Conservation (phyloP, 2,329 filamentous ascomycete genomes). For the Rhynchosporium agropyri region DNA sequence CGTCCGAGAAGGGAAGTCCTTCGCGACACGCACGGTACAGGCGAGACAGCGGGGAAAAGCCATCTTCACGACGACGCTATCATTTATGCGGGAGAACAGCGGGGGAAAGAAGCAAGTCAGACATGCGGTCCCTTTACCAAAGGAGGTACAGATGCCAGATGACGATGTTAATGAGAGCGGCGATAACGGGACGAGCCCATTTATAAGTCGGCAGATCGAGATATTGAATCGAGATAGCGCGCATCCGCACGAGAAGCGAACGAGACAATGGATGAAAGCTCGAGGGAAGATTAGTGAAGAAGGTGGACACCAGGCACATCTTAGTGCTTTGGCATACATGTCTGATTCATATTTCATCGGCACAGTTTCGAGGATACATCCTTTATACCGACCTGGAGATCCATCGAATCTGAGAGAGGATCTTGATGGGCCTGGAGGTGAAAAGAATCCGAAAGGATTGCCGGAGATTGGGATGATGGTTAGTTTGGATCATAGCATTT, state of each 20-base stretch:
- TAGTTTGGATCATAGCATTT: constrained; percentile 74
- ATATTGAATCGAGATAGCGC: constrained; percentile 55
- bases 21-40: constrained; percentile 93
- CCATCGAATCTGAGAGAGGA: constrained; percentile 40
- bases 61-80: constrained; percentile 95
- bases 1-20: constrained; percentile 86
- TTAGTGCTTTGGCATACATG: constrained; percentile 90
- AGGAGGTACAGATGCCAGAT: constrained; percentile 45
- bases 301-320: constrained; percentile 78
- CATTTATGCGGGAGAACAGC: constrained; percentile 72
- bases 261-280: constrained; percentile 74
- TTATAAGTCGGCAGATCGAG: constrained; percentile 58
- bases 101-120: constrained; percentile 56
- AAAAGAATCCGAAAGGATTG: constrained; percentile 49
- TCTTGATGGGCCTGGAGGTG: neutral
- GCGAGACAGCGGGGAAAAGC: constrained; percentile 83
- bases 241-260: constrained; percentile 66
- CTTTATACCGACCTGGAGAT: constrained; percentile 72
- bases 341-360: constrained; percentile 93
- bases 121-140: constrained; percentile 66
- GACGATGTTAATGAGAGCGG: constrained; percentile 45
- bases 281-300: constrained; percentile 71
- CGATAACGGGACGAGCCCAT: constrained; percentile 48
- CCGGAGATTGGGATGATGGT: constrained; percentile 83
- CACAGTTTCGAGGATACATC: constrained; percentile 79